phyloP scores from a whole-genome alignment of 495 filamentous ascomycete species.

The Penicillium manginii region DNA sequence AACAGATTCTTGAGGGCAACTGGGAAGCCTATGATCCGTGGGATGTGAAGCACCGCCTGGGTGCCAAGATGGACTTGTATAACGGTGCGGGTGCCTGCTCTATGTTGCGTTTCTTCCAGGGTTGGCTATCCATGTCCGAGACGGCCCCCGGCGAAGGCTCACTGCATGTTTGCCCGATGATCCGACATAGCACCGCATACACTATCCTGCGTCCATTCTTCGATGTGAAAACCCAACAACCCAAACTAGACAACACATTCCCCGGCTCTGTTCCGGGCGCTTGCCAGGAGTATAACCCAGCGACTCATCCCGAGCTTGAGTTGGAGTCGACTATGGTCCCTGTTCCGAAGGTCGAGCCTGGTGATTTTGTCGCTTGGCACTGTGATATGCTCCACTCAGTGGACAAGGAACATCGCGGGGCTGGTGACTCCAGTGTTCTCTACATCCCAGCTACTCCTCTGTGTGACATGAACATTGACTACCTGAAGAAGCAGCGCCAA shows the following conservation, averaged over 20 bases:
- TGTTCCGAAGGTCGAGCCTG: conserved; percentile 74
- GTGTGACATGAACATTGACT: conserved; percentile 71
- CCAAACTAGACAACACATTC: conserved; percentile 48
- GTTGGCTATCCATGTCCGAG: conserved; percentile 81
- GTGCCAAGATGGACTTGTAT: conserved; percentile 75
- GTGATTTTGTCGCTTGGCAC: conserved; percentile 91
- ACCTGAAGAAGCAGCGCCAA: conserved; percentile 68
- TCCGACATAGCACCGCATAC: conserved; percentile 76
- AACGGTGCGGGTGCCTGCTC: conserved; percentile 80
- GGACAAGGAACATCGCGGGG: conserved; percentile 74
- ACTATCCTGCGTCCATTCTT: conserved; percentile 88
- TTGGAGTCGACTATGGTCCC: conserved; percentile 76
- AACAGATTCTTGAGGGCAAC: conserved; percentile 68
- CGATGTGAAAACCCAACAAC: conserved; percentile 51
- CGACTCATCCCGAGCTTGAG: conserved; percentile 77
- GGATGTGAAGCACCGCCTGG: conserved; percentile 70
- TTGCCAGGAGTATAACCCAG: conserved; percentile 74
- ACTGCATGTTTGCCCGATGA: conserved; percentile 79
- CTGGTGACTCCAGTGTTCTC: conserved; percentile 73
- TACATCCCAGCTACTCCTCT: conserved; percentile 88
- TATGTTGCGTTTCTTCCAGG: conserved; percentile 88
- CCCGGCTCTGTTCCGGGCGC: conserved; percentile 78
- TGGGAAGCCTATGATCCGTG: conserved; percentile 87
- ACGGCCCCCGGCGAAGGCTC: conserved; percentile 77
- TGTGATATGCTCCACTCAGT: conserved; percentile 84